Evolutionary conservation across 495 filamentous ascomycete genomes (phyloP).

Genomic region (Neurospora sp.): DNA sequence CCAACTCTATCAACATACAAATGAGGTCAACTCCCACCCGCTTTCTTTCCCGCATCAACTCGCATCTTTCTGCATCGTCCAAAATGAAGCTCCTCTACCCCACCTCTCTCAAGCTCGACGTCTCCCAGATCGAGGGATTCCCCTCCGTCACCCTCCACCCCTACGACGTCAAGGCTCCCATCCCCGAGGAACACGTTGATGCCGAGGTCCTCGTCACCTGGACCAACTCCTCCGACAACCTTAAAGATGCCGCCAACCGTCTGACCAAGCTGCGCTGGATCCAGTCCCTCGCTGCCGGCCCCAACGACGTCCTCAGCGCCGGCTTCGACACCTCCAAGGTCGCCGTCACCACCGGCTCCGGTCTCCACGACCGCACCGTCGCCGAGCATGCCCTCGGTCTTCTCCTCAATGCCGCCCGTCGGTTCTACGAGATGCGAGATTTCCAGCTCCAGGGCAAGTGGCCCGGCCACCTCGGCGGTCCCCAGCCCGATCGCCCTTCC

Average conservation of each 20-base stretch:
- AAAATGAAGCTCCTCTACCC: constrained; percentile 55
- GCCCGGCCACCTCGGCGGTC: constrained; percentile 48
- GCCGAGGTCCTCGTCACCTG: constrained; percentile 49
- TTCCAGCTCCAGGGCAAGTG: constrained; percentile 42
- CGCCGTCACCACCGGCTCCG: constrained; percentile 45
- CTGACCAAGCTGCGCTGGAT: constrained; percentile 49
- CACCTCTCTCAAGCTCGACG: constrained; percentile 43
- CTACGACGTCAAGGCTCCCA: constrained; percentile 43
- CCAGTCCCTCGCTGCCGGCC: constrained; percentile 50
- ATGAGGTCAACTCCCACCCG: not conserved
- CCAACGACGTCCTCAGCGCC: constrained; percentile 49
- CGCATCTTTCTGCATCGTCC: not conserved
- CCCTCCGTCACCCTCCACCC: constrained; percentile 35
- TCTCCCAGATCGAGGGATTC: constrained; percentile 42
- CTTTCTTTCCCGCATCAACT: not conserved
- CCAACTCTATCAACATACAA: not conserved
- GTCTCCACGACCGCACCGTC: constrained; percentile 50
- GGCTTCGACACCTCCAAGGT: constrained; percentile 40
- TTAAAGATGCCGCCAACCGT: constrained; percentile 37
- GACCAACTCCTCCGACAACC: constrained; percentile 43
- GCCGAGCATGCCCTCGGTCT: constrained; percentile 49
- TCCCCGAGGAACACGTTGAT: constrained; percentile 42
- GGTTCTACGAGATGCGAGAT: constrained; percentile 50
- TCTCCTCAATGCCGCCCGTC: constrained; percentile 38
- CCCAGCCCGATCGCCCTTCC: constrained; percentile 39